These are phyloP conservation scores for Pterula multifida DNA, from an alignment of 1,284 basidiomycete species.

Conservation along the genomic window DNA sequence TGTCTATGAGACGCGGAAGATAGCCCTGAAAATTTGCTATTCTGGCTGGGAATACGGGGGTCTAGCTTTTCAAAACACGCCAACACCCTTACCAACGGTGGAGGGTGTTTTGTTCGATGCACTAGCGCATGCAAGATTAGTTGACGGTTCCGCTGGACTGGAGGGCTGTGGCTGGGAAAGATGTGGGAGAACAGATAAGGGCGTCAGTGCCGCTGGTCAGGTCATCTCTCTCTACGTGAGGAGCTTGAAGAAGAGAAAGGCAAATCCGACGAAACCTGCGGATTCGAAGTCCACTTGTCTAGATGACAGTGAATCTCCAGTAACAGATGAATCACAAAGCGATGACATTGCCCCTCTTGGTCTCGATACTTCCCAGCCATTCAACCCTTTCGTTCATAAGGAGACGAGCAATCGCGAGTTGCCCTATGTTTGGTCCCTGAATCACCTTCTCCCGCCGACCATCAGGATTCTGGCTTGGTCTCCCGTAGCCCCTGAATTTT, in stretches of 20 bases:
- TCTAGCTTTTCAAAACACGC: constrained; percentile 67
- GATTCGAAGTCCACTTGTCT: background rate
- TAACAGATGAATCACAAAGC: no score
- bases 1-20: constrained; percentile 45
- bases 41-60: constrained; percentile 90
- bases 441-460: constrained; percentile 81
- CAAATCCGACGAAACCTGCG: constrained; percentile 1
- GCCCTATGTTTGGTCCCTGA: constrained; percentile 68
- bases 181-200: constrained; percentile 91
- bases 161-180: constrained; percentile 85
- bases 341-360: background rate
- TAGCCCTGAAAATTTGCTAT: constrained; percentile 88
- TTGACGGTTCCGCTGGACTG: constrained; percentile 63
- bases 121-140: constrained; percentile 60
- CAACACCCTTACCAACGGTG: constrained; percentile 75
- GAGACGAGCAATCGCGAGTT: background rate
- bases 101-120: constrained; percentile 83
- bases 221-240: constrained; percentile 88
- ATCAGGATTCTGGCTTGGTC: constrained; percentile 96
- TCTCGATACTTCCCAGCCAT: background rate
- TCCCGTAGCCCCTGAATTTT: constrained; percentile 72
- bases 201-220: constrained; percentile 91
- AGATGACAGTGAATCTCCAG: no score
- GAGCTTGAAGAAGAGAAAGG: constrained; percentile 28
- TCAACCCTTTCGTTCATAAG: constrained; percentile 9